Base-by-base conservation (phyloP, 164 flowering plant species). In the Magnolia officinalis region DNA sequence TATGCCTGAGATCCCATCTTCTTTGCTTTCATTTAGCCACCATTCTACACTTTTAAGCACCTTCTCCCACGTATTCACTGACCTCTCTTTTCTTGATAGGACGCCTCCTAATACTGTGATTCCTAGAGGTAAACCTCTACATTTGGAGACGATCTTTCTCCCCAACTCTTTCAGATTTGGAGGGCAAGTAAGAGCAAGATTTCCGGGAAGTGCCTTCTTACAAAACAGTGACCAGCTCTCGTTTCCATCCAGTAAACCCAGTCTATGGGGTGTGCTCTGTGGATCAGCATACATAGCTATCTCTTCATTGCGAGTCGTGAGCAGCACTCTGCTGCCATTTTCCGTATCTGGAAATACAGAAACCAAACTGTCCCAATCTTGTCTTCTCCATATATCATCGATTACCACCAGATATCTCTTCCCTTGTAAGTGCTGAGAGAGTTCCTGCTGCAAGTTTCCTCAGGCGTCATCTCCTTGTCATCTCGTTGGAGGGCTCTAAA, bases 281-380 rank as follows among this genome's bases (percentile, higher is more conserved):
- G 37, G 55, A 55, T 75, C 77, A 1, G 72, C 55, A 31, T 2
- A 21, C 2, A 1, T 8, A 20, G 77, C 58, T 4, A 69, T 21
- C 0, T 55, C 63, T 58, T 13, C 29, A 2, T 59, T 68, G 31
- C 58, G 55, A 29, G 77, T 75, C 26, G 77, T 69, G 2, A 75
- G 58, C 45, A 75, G 11, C 20, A 75, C 49, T 58, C 71, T 75
- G 63, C 77, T 75, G 52, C 73, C 74, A 7, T 37, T 70, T 67
- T 10, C 18, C 23, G 13, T 59, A n/a, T 71, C 2, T 4, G 74
- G 74, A 26, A 76, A 71, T 4, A 61, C 67, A 0, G 23, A 29
- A 1, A 23, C 9, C 24, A 71, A 24, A 18, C 31, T n/a, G 50
- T 14, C 13, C 59, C 59, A 52, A 9, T 1, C 59, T 9, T 2